Conservation (phyloP, 2,329 filamentous ascomycete species). For the Fusarium xylarioides region DNA sequence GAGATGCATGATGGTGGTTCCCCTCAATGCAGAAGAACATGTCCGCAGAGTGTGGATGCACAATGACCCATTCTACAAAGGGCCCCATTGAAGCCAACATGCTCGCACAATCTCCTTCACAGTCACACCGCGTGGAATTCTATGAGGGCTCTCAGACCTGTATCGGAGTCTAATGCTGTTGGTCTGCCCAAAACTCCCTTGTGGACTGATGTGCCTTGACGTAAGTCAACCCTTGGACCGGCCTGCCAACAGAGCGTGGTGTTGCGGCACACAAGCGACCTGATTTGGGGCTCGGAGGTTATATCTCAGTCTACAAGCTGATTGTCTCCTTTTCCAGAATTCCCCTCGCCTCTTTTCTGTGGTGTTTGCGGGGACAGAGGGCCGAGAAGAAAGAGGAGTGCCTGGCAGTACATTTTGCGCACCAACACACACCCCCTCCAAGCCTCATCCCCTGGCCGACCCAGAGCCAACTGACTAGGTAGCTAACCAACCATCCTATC, state of each 20-base stretch:
- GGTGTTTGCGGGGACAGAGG: constrained; percentile 40
- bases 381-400: constrained; percentile 32
- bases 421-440: constrained; percentile 40
- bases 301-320: constrained; percentile 38
- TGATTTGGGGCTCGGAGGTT: constrained; percentile 38
- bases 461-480: constrained; percentile 35
- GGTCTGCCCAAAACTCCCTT: constrained; percentile 32
- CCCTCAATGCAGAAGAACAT: constrained; percentile 38
- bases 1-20: constrained; percentile 36
- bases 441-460: constrained; percentile 37
- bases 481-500: constrained; percentile 40
- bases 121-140: constrained; percentile 30
- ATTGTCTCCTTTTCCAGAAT: constrained; percentile 32
- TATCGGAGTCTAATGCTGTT: constrained; percentile 34
- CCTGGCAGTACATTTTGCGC: constrained; percentile 38
- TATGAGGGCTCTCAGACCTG: constrained; percentile 19
- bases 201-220: constrained; percentile 44
- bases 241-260: constrained; percentile 35
- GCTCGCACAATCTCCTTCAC: constrained; percentile 22
- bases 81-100: constrained; percentile 35
- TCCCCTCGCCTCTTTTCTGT: constrained; percentile 31
- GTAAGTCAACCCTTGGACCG: constrained; percentile 36
- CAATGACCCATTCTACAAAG: constrained; percentile 37
- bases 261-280: constrained; percentile 41
- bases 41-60: constrained; percentile 36